Evolutionary conservation across 139 green algal species (phyloP).

Genomic region (Microglena sp.): DNA sequence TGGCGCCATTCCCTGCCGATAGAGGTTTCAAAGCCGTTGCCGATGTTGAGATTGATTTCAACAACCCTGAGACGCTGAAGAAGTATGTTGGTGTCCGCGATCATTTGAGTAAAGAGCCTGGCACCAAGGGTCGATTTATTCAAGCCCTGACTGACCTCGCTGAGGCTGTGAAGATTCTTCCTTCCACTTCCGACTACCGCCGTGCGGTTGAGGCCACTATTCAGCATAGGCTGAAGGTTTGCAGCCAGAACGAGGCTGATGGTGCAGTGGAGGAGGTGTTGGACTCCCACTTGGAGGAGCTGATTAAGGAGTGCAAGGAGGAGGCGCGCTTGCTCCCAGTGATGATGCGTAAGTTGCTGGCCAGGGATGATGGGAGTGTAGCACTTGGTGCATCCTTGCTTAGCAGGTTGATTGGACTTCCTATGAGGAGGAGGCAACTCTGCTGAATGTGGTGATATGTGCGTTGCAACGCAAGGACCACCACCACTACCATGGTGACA

Average conservation of each 20-base stretch:
- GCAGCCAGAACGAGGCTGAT: constrained; percentile 35
- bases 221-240: constrained; percentile 37
- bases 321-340: constrained; percentile 31
- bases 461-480: too few relatives aligned
- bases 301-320: constrained; percentile 39
- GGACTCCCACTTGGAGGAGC: constrained; percentile 46
- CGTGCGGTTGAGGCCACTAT: constrained; percentile 30
- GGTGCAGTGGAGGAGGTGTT: constrained; percentile 46
- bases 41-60: constrained; percentile 36
- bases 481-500: too few relatives aligned
- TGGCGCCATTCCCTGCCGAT: not conserved
- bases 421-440: not conserved
- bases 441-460: not conserved
- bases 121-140: constrained; percentile 22
- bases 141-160: constrained; percentile 21
- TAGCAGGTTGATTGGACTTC: not conserved
- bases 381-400: not conserved
- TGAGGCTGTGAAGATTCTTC: constrained; percentile 13
- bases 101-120: constrained; percentile 27
- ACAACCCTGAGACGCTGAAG: constrained; percentile 28
- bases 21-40: constrained; percentile 27
- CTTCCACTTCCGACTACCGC: constrained; percentile 33
- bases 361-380: not conserved
- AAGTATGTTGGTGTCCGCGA: constrained; percentile 40
- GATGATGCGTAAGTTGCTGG: constrained; percentile 26